phyloP scores from a whole-genome alignment of 2,329 filamentous ascomycete species.

The Arthroderma sp. region DNA sequence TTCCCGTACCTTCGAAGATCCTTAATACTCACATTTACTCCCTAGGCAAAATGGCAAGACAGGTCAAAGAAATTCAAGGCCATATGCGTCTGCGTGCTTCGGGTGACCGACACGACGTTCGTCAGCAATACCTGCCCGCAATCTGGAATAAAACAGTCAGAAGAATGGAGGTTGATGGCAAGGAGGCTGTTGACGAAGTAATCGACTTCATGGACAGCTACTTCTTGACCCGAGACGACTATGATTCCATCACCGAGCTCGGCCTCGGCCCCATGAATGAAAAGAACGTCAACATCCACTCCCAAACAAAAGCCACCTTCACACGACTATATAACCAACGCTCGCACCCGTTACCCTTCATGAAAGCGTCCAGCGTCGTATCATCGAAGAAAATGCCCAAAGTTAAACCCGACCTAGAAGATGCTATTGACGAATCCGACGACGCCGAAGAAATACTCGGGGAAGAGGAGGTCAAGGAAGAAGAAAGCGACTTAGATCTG shows the following conservation, averaged over 20 bases:
- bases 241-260: slow-evolving; percentile 82
- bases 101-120: slow-evolving; percentile 83
- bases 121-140: slow-evolving; percentile 84
- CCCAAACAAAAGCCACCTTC: slow-evolving; percentile 77
- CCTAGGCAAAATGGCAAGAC: slow-evolving; percentile 55
- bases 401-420: slow-evolving; percentile 85
- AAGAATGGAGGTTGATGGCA: slow-evolving; percentile 63
- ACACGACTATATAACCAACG: slow-evolving; percentile 81
- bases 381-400: slow-evolving; percentile 58
- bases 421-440: slow-evolving; percentile 87
- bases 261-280: slow-evolving; percentile 76
- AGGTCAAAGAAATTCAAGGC: slow-evolving; percentile 85
- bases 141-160: slow-evolving; percentile 73
- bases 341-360: slow-evolving; percentile 84
- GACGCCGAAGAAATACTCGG: slow-evolving; percentile 52
- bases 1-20: background rate
- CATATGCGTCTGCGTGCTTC: slow-evolving; percentile 90
- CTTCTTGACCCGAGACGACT: slow-evolving; percentile 87
- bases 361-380: slow-evolving; percentile 72
- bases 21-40: slow-evolving; percentile 13
- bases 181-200: slow-evolving; percentile 66
- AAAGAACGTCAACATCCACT: slow-evolving; percentile 62
- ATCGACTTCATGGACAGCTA: slow-evolving; percentile 97
- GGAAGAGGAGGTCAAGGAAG: slow-evolving; percentile 43
- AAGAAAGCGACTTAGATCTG: slow-evolving; percentile 65